Evolutionary conservation across 805 yeast genomes (phyloP), one percentile per base, ranked within the genome.

Genomic region (Hanseniaspora jakobsenii): DNA sequence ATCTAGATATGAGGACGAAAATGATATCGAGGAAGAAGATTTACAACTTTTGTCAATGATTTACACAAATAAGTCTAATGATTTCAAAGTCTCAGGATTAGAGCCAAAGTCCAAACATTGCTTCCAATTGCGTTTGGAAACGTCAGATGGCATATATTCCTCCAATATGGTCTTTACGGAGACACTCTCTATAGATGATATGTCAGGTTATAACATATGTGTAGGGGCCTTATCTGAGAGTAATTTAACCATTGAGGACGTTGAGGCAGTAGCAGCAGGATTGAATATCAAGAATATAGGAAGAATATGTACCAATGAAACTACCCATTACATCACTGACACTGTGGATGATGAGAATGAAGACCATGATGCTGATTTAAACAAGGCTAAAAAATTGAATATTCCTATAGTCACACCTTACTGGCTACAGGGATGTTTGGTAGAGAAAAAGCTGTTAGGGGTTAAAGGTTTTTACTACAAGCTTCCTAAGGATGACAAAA

Each of bases 381-480:
- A 77, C 50, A 79, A 76, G 57, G 98, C 97, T 1, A 70, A 72
- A 49, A 86, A 80, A 43, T 73, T 76, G 66, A 91, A 86, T 57
- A 85, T 91, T 46, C 98, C 98, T 2, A 74, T 91, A 31, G 87
- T 91, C 22, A 73, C 94, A 60, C 97, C 98, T 0, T 96, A 91
- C 59, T 91, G 97, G 97, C 66, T 91, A 47, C 80, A 81, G 61
- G 95, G 96, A 0, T 91, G 97, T 65, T 94, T 83, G 54, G 61
- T 71, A 34, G 96, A 87, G 56, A 75, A 91, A 53, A 66, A 95
- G 55, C 78, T 91, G 46, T 94, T 87, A 34, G 95, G 97, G 22
- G 98, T 91, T 13, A 72, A 94, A 55, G 85, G 84, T 52, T 84
- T 81, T 53, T 83, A 83, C 56, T 66, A 49, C 17, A 50, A 53